Evolutionary conservation across 1,139 yeast species (phyloP), one percentile per base, ranked within the genome.

Genomic region (Ogataea hybrid): DNA sequence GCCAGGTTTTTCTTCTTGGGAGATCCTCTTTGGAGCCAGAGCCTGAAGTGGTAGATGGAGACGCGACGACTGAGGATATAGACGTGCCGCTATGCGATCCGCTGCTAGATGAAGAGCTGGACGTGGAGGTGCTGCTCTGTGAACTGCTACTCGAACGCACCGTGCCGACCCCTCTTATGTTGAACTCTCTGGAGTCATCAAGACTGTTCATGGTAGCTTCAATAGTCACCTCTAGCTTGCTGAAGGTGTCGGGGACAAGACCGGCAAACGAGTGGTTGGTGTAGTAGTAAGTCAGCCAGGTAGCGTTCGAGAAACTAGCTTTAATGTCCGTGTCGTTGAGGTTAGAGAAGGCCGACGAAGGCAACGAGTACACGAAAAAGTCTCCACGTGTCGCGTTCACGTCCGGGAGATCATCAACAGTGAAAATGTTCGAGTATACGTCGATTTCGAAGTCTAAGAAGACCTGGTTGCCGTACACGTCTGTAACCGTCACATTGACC

Each of bases 241-340:
- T 68, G 51, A 89, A 82, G 52, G 74, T 64, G 5, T 65, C 54
- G 1, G 97, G 96, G 2, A 80, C 82, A 36, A 54, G 49, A 21
- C 97, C 97, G 32, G 67, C 67, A 47, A 90, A 72, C 2, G 95
- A 83, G 57, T 72, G 65, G 58, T 87, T 88, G 12, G 69, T 58
- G 21, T 68, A 54, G 56, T 79, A 74, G 62, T 74, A 88, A 3
- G 67, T 57, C 44, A 90, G 67, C 97, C 97, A 90, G 44, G 68
- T 66, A 1, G 77, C 70, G 38, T 63, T 59, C 25, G 66, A 59
- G 51, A 65, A 71, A 17, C 68, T 56, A 3, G 77, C 75, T 3
- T 71, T 52, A 14, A 86, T 64, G 17, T 69, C 63, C 2, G 90
- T 81, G 16, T 69, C 63, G 38, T 70, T 62, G 47, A 59, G 64